Evolutionary conservation across 108 stramenopile genomes (phyloP).

Genomic region (Parmales sp.): DNA sequence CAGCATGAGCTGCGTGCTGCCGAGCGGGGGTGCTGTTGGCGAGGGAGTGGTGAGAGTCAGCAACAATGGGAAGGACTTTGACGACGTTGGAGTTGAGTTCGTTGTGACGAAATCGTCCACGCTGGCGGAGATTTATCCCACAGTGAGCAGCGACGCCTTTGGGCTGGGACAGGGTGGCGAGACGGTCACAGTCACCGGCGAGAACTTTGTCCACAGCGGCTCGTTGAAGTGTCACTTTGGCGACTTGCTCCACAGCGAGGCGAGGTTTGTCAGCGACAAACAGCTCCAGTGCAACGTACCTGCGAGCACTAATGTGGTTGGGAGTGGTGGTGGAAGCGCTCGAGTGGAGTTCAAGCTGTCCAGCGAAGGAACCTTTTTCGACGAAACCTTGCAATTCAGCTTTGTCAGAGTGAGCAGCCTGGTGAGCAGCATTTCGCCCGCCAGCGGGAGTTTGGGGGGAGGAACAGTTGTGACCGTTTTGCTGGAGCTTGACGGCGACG

Average conservation of each 20-base stretch:
- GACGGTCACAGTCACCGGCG: neutral
- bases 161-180: neutral
- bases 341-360: neutral
- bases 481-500: neutral
- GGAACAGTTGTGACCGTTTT: neutral
- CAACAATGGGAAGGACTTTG: neutral
- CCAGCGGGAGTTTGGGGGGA: neutral
- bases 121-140: neutral
- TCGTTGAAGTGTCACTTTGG: neutral
- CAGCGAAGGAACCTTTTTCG: neutral
- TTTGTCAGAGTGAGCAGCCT: neutral
- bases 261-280: neutral
- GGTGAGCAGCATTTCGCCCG: neutral
- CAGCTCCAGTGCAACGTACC: constrained; percentile 1
- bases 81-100: neutral
- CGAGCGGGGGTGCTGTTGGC: neutral
- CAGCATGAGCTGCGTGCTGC: neutral
- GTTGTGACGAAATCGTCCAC: neutral
- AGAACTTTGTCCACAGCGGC: neutral
- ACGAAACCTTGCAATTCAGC: neutral
- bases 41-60: neutral
- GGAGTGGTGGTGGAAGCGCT: neutral
- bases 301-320: neutral
- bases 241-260: neutral
- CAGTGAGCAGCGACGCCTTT: neutral